Base-by-base conservation (phyloP, 2,329 filamentous ascomycete species). In the Setomelanomma holmii region DNA sequence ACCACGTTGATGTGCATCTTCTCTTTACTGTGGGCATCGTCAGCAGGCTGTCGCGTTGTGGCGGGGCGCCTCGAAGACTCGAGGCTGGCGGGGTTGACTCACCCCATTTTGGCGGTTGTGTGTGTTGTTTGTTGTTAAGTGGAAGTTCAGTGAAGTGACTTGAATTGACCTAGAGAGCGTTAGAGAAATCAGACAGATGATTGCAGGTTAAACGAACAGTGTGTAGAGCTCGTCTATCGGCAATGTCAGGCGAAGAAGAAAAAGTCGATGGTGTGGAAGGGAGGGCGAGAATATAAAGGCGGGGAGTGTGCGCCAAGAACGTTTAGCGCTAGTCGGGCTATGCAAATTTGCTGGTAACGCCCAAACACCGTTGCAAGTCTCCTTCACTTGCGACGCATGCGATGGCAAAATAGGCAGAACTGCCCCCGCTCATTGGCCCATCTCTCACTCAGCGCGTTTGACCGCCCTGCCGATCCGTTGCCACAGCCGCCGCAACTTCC, bases 1-100 rank as follows among this genome's bases (percentile, higher is more conserved):
- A 96, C 92, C 82, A 96, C 89, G 90, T 82, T 82, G 83, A 98
- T 91, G 82, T 98, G 93, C 82, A 80, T 83, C 89, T 96, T 96
- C 67, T 93, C 90, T 76, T 96, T 98, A 90, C 93, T 93, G 77
- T 72, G 66, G 40, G 23, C 7, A 21, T 38, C 44, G 71, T 79
- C 66, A 78, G 75, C 57, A 53, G 45, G 24, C 34, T 64, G 58
- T 49, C 33, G 44, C 35, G 47, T 51, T 45, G 38, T 14, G 35
- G 21, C 30, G 44, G 20, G 6, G 46, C 49, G 48, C 40, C 33
- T 47, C 60, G 55, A 30, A 50, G 49, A 8, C 55, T 50, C 50
- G 61, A 58, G 63, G 58, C 53, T 50, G 53, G 47, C 40, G 38
- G 39, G 49, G 44, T 21, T n/a, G 51, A 80, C 83, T 76, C 79